Percentiles rank a stretch among this genome's conserved stretches.
Evolutionary conservation across 768 basidiomycete genomes (phyloP).

Genomic region (Kwoniella botswanensis): DNA sequence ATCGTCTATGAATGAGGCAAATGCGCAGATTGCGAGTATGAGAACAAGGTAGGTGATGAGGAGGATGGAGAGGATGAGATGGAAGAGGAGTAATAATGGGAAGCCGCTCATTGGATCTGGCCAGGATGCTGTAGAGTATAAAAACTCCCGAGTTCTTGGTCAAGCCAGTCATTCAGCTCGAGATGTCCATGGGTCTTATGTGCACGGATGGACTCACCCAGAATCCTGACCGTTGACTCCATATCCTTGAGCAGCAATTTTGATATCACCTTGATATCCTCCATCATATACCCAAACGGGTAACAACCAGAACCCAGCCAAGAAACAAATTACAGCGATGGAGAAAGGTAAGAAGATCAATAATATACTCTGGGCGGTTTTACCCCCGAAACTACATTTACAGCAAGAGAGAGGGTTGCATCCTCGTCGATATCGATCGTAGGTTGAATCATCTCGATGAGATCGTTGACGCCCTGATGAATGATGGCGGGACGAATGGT

Average conservation of each 20-base stretch:
- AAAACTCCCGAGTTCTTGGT: slow-evolving; percentile 3
- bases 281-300: slow-evolving; percentile 24
- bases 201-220: slow-evolving; percentile 17
- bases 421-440: background rate
- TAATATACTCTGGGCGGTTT: slow-evolving; percentile 6
- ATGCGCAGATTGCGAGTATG: background rate
- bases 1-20: background rate
- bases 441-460: slow-evolving; percentile 2
- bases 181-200: background rate
- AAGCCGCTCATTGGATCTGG: slow-evolving; percentile 21
- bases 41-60: slow-evolving; percentile 27
- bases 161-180: background rate
- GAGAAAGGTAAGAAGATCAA: slow-evolving; percentile 25
- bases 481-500: background rate
- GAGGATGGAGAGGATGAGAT: slow-evolving; percentile 36
- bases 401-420: slow-evolving; percentile 4
- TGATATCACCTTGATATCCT: slow-evolving; percentile 4
- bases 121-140: slow-evolving; percentile 25
- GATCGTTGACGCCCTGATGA: background rate
- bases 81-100: slow-evolving; percentile 35
- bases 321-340: slow-evolving; percentile 14
- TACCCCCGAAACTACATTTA: slow-evolving; percentile 13
- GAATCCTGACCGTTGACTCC: slow-evolving; percentile 19
- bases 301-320: slow-evolving; percentile 25
- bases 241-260: slow-evolving; percentile 36